These are phyloP conservation scores for Metrosideros polymorpha DNA, from an alignment of 441 rosid genomes.

Conservation along the genomic window DNA sequence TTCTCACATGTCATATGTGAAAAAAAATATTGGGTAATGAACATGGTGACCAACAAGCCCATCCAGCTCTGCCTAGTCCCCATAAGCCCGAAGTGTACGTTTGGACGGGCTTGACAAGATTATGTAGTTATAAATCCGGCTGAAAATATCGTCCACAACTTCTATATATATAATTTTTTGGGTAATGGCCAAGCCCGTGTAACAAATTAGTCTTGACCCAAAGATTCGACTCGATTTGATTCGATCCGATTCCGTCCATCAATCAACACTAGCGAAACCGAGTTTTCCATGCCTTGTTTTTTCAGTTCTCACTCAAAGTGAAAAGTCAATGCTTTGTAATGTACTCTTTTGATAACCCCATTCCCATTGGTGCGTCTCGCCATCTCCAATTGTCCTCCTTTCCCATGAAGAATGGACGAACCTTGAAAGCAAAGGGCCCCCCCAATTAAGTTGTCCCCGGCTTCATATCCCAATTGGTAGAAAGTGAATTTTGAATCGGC, in stretches of 20 bases:
- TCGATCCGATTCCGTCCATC: no score
- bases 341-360: background rate
- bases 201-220: no score
- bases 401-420: background rate
- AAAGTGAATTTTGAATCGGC: background rate
- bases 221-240: no score
- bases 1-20: no score
- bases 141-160: no score
- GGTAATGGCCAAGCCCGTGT: no score
- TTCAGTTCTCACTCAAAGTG: background rate
- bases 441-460: background rate
- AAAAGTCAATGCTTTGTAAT: background rate
- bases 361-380: background rate
- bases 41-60: background rate
- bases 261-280: background rate
- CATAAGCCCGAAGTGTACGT: background rate
- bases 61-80: rapidly evolving
- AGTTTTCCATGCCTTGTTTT: background rate
- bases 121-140: background rate
- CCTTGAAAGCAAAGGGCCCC: background rate
- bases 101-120: background rate
- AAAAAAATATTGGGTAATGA: background rate
- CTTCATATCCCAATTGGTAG: background rate
- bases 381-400: background rate
- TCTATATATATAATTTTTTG: no score